A percentile compares a stretch with the other conserved stretches of the same genome.
phyloP scores from a whole-genome alignment of 2,329 filamentous ascomycete species.

The Cryphonectria radicalis region DNA sequence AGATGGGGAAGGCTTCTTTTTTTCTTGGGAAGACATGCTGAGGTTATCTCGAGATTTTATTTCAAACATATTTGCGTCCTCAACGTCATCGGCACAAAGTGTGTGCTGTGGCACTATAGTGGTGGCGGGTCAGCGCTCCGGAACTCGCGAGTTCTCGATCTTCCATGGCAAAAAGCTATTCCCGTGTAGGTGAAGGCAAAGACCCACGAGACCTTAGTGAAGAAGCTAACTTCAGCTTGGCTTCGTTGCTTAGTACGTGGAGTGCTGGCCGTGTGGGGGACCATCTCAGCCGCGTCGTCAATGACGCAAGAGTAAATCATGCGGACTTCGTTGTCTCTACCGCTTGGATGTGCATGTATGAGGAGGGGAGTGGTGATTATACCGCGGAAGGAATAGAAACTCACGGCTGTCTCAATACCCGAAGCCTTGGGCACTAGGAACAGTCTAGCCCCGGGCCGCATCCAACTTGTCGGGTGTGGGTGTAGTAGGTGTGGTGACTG shows the following conservation, averaged over 20 bases:
- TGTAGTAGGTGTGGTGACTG: neutral
- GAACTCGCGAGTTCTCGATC: neutral
- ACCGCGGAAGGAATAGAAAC: neutral
- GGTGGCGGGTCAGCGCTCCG: neutral
- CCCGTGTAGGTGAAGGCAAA: neutral
- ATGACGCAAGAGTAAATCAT: constrained; percentile 6
- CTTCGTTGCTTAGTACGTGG: neutral
- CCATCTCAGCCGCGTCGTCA: neutral
- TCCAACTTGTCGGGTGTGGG: neutral
- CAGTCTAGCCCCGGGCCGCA: neutral
- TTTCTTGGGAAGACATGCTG: neutral
- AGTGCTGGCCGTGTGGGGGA: neutral
- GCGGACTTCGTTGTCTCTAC: neutral
- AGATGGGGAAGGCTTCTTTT: neutral
- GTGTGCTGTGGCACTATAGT: neutral
- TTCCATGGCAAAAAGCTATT: neutral
- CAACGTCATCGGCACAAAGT: neutral
- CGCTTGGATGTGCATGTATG: too few relatives aligned
- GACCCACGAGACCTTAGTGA: neutral
- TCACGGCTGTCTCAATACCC: neutral
- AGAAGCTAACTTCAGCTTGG: neutral
- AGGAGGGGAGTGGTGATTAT: too few relatives aligned
- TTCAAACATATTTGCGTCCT: neutral
- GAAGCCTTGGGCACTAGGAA: too few relatives aligned
- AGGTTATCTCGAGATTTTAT: neutral